phyloP scores from a whole-genome alignment of 2,329 filamentous ascomycete genomes.

The Neofusicoccum umdonicola region DNA sequence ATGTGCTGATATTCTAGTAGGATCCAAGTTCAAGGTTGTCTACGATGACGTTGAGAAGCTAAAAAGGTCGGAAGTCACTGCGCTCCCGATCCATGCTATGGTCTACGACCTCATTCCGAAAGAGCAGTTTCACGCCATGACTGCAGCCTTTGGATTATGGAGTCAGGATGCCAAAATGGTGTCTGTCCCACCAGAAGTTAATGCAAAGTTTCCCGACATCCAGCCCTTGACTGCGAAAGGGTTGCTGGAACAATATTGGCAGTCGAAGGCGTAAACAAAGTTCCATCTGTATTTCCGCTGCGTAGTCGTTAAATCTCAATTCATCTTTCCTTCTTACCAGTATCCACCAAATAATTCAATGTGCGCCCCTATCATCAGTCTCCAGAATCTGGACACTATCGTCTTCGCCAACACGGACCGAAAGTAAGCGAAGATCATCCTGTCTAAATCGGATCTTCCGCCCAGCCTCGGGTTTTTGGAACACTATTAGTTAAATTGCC shows the following conservation, averaged over 20 bases:
- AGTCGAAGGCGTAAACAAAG: neutral
- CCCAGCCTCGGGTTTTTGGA: too few relatives aligned
- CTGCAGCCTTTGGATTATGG: neutral
- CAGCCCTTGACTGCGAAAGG: neutral
- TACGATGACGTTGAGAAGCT: conserved; percentile 23
- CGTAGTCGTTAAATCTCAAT: too few relatives aligned
- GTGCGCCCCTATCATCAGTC: too few relatives aligned
- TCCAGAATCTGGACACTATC: too few relatives aligned
- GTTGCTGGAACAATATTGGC: neutral
- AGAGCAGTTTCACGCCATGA: neutral
- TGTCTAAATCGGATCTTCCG: too few relatives aligned
- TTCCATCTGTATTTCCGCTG: too few relatives aligned
- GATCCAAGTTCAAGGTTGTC: conserved; percentile 21
- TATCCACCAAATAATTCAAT: too few relatives aligned
- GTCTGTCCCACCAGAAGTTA: neutral
- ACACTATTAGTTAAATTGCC: too few relatives aligned
- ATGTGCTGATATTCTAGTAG: neutral
- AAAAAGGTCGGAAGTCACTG: conserved; percentile 18
- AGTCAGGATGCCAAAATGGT: neutral
- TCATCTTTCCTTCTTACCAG: too few relatives aligned
- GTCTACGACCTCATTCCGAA: conserved; percentile 22
- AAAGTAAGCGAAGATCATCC: too few relatives aligned
- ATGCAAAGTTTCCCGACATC: neutral
- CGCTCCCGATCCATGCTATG: conserved; percentile 16
- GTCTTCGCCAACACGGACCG: too few relatives aligned